Evolutionary conservation across 2,329 filamentous ascomycete species (phyloP).

Genomic region (Colletotrichum limetticola): DNA sequence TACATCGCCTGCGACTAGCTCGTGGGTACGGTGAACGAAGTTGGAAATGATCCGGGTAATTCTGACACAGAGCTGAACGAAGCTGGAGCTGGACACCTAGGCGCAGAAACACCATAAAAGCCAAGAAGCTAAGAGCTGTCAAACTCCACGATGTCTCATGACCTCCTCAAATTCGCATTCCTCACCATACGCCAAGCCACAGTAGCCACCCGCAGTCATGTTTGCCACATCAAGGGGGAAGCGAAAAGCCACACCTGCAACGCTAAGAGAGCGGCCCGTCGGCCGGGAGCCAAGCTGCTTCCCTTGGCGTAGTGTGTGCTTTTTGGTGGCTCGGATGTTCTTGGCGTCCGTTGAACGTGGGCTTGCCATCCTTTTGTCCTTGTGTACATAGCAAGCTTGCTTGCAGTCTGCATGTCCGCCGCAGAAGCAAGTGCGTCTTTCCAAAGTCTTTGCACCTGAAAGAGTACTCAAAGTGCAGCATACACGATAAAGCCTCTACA

Average conservation of each 20-base stretch:
- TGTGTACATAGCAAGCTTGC: background rate
- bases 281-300: background rate
- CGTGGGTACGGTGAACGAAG: background rate
- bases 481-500: background rate
- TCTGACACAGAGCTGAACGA: background rate
- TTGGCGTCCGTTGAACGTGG: background rate
- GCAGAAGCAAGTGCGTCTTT: background rate
- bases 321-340: background rate
- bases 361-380: background rate
- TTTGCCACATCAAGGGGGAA: background rate
- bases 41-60: background rate
- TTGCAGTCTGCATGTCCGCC: background rate
- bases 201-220: background rate
- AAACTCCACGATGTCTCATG: background rate
- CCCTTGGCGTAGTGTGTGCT: background rate
- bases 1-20: background rate
- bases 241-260: background rate
- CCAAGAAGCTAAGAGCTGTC: background rate
- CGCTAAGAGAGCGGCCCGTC: slow-evolving; percentile 2
- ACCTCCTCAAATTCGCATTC: background rate
- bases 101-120: no score
- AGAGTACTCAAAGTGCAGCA: background rate
- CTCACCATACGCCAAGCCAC: background rate
- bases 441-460: background rate
- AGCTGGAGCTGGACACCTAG: background rate